A percentile compares a stretch with the other conserved stretches of the same genome.
Conservation (phyloP, 2,329 filamentous ascomycete genomes). For the Sarocladium kiliense region DNA sequence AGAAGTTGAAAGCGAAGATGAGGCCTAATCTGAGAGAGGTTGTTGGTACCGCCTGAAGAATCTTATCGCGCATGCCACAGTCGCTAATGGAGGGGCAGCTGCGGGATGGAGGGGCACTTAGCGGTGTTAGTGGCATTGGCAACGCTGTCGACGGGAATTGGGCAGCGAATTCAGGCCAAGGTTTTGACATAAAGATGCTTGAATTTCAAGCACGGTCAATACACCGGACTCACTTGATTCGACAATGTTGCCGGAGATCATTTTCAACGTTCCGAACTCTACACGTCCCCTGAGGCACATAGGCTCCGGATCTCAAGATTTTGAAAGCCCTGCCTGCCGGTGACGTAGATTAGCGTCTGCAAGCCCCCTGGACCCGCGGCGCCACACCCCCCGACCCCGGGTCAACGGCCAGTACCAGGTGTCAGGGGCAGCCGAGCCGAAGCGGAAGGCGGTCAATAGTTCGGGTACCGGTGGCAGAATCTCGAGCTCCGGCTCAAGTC, state of each 20-base stretch:
- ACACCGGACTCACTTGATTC: too few relatives aligned
- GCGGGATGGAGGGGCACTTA: constrained; percentile 12
- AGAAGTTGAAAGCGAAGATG: not conserved
- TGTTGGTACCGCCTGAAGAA: not conserved
- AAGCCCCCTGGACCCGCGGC: not conserved
- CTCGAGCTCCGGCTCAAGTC: not conserved
- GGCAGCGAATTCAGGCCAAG: too few relatives aligned
- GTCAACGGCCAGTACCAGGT: not conserved
- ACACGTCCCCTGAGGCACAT: too few relatives aligned
- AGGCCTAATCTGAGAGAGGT: not conserved
- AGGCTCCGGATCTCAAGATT: too few relatives aligned
- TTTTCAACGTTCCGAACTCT: too few relatives aligned
- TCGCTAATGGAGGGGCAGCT: constrained; percentile 11
- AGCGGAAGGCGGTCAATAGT: constrained; percentile 2
- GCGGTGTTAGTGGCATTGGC: not conserved
- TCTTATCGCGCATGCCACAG: not conserved
- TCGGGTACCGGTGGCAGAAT: not conserved
- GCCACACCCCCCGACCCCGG: constrained; percentile 4
- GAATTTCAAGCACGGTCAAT: too few relatives aligned
- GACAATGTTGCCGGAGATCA: too few relatives aligned
- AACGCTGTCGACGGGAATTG: not conserved
- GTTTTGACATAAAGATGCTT: too few relatives aligned
- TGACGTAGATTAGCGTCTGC: constrained; percentile 3
- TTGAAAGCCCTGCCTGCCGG: too few relatives aligned
- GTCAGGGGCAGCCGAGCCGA: constrained; percentile 1